Evolutionary conservation across 2,329 filamentous ascomycete species (phyloP), one percentile per base, ranked within the genome.

Genomic region (Verticillium dahliae): DNA sequence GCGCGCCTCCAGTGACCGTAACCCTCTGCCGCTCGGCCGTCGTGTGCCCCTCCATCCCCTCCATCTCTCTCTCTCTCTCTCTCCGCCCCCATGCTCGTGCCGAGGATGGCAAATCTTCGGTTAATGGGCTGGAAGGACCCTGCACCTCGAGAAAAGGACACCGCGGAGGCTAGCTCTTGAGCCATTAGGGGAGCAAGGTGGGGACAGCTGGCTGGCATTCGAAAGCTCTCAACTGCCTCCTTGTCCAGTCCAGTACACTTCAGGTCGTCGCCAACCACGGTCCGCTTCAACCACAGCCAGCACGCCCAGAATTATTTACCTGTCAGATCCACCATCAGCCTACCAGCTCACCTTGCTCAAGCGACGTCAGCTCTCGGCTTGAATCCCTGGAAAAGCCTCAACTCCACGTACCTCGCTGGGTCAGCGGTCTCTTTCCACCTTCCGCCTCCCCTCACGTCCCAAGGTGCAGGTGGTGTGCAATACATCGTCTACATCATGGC

Each of bases 401-500:
- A 50, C 41, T 50, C 41, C 41, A 50, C 41, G 41, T 50, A 6
- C 6, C 41, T 9, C 11, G n/a, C 7, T 9, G 41, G n/a, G 18
- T 22, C 41, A 37, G 18, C 18, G 18, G 18, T 22, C 18, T 22
- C 22, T 22, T 27, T 11, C 18, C 15, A 11, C 7, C 41, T 18
- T 22, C 41, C 41, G n/a, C 41, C 35, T 37, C n/a, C 18, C 41
- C 18, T 50, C 41, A 50, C 41, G n/a, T 50, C 41, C 41, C 41
- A 15, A 50, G 41, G 41, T 50, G 41, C 7, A 22, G 62, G 65
- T 65, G 62, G 59, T 63, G 65, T 62, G 62, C 60, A 62, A 57
- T 22, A 58, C 61, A 62, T 59, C 41, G 7, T 50, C 41, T 22
- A 22, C 70, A 71, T 66, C 65, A 80, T 80, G 77, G 77, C 78